Conservation (phyloP, 495 filamentous ascomycete genomes). For the Hypoxylon crocopeplum region DNA sequence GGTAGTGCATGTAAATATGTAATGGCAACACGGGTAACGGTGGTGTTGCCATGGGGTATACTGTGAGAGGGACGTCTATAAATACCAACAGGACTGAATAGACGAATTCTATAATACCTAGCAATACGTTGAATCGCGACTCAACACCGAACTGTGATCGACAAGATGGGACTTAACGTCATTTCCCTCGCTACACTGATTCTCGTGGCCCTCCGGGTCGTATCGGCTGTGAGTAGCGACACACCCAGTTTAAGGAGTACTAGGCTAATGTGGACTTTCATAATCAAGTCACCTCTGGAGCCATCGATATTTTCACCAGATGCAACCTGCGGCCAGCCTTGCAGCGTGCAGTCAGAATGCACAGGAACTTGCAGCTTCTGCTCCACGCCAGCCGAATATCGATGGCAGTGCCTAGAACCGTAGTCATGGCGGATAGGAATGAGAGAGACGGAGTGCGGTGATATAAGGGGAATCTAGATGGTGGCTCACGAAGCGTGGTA, state of each 20-base stretch:
- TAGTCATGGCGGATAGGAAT: neutral
- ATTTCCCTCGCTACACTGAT: neutral
- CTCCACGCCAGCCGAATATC: slow-evolving; percentile 15
- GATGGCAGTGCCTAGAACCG: slow-evolving; percentile 5
- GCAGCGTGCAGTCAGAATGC: slow-evolving; percentile 9
- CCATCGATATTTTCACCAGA: neutral
- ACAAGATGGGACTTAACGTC: neutral
- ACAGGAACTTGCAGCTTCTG: slow-evolving; percentile 18
- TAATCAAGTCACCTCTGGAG: neutral
- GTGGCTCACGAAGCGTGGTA: too few species aligned
- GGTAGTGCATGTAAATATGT: neutral
- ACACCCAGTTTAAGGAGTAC: neutral
- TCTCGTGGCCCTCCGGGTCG: neutral
- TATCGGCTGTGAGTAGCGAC: slow-evolving; percentile 1
- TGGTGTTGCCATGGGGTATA: neutral
- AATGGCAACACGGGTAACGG: neutral
- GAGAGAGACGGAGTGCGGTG: neutral
- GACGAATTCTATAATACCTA: neutral
- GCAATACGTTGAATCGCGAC: neutral
- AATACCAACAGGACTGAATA: neutral
- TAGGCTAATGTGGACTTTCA: neutral
- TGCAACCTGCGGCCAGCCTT: neutral
- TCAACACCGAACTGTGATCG: neutral
- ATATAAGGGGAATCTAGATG: too few species aligned
- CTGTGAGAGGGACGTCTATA: neutral